Evolutionary conservation across 2,329 filamentous ascomycete genomes (phyloP), one percentile per base, ranked within the genome.

Genomic region (Venturia nashicola): DNA sequence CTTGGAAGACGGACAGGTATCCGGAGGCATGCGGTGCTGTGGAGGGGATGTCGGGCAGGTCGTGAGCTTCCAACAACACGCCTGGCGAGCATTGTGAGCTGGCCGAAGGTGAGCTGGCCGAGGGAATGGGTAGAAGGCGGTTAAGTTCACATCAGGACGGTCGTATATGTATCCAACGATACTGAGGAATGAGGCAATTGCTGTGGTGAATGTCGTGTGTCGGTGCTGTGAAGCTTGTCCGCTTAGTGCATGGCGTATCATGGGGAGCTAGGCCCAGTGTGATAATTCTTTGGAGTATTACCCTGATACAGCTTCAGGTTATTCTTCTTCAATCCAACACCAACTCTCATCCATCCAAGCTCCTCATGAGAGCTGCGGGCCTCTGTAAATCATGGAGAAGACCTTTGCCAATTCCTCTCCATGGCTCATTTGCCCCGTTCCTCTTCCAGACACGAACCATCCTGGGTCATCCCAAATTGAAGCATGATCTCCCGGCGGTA

Each of bases 361-460:
- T 20, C 51, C 51, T 57, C 51, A 57, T 57, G 51, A 57, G 51
- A 57, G 51, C 51, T 36, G 51, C 51, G 51, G 32, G 32, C 51
- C 32, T 57, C 51, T 36, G 27, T 7, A 57, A 36, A n/a, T 7
- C 51, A 57, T 57, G 51, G 51, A 57, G 51, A 57, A 36, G 51
- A 57, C 27, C 51, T n/a, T 36, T 36, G 27, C 32, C 51, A 20
- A 36, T 57, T 57, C 14, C 51, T 36, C 51, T 5, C 51, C 36
- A 36, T 57, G 27, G 51, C 32, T 57, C 32, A 27, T 43, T 65
- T 9, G 34, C 54, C 11, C 63, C 63, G 8, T 65, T 65, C 59
- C 59, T 65, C 14, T 63, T 65, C 39, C 63, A 65, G 27, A 65
- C 63, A 32, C 59, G 54, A 18, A 65, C 63, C 27, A 61, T 65